Percentiles rank a stretch among this genome's conserved stretches.
phyloP scores from a whole-genome alignment of 2,329 filamentous ascomycete genomes.

The Geosmithia flava region DNA sequence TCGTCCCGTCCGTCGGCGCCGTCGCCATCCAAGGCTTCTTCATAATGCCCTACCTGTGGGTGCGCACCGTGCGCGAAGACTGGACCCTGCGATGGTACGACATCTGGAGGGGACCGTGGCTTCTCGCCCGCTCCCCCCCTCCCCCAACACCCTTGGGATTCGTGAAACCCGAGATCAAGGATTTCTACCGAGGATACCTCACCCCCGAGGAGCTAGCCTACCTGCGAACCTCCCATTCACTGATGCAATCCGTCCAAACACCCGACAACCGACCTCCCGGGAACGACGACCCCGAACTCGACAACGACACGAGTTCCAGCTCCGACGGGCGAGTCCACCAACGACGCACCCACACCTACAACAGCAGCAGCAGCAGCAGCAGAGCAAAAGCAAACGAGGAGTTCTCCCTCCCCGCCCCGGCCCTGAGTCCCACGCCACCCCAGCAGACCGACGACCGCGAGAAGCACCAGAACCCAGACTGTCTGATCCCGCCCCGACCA shows the following conservation, averaged over 20 bases:
- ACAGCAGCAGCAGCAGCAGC: no score
- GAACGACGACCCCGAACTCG: constrained; percentile 8
- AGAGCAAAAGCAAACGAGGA: not conserved
- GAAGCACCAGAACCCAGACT: not conserved
- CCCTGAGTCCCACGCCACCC: not conserved
- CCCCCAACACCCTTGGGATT: constrained; percentile 22
- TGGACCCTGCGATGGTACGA: constrained; percentile 37
- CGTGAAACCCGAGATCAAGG: constrained; percentile 27
- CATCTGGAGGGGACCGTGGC: constrained; percentile 31
- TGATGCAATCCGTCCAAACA: constrained; percentile 3
- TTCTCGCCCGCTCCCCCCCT: constrained; percentile 24
- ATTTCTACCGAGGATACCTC: constrained; percentile 37
- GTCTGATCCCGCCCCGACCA: constrained; percentile 17
- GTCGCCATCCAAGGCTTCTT: constrained; percentile 30
- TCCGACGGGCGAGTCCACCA: no score
- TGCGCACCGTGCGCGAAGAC: constrained; percentile 35
- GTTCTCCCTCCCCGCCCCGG: not conserved
- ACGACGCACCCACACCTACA: no score
- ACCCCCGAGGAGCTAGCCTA: constrained; percentile 30
- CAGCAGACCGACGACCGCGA: not conserved
- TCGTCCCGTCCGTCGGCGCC: constrained; percentile 29
- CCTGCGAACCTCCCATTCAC: constrained; percentile 16
- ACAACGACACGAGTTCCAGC: no score
- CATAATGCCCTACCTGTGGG: constrained; percentile 39
- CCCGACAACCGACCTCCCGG: constrained; percentile 1